phyloP scores from a whole-genome alignment of 2,329 filamentous ascomycete genomes.

The Plectosphaerella cucumerina region DNA sequence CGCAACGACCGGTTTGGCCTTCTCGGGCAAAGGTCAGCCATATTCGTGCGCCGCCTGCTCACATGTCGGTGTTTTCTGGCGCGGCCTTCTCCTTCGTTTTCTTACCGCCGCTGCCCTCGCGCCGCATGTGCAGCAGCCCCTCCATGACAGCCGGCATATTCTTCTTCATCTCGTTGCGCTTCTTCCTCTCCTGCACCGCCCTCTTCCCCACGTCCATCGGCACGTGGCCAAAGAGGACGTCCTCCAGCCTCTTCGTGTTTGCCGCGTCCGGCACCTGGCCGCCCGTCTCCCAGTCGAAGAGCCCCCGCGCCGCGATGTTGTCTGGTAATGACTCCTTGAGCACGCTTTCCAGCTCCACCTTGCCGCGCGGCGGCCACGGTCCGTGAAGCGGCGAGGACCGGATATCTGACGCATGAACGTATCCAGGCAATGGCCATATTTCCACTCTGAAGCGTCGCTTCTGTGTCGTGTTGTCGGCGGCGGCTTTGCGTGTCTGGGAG shows the following conservation, averaged over 20 bases:
- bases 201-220: conserved; percentile 7
- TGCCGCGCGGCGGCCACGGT: conserved; percentile 33
- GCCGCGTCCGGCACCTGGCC: conserved; percentile 16
- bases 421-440: conserved; percentile 32
- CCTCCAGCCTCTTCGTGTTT: conserved; percentile 16
- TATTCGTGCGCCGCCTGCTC: neutral
- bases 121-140: conserved; percentile 9
- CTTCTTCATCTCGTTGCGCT: neutral
- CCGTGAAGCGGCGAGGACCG: conserved; percentile 30
- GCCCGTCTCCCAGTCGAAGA: conserved; percentile 38
- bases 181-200: conserved; percentile 6
- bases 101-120: neutral
- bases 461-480: conserved; percentile 10
- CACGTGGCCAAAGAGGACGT: conserved; percentile 10
- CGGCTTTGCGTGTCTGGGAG: neutral
- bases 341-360: conserved; percentile 26
- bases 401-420: conserved; percentile 34
- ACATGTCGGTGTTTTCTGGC: neutral
- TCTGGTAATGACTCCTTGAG: conserved; percentile 34
- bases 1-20: neutral
- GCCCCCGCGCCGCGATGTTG: conserved; percentile 28
- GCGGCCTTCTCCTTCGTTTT: neutral
- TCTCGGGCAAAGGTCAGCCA: neutral
- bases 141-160: conserved; percentile 7
- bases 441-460: conserved; percentile 34